Base-by-base conservation (phyloP, 495 filamentous ascomycete genomes). In the Talaromyces thailandensis region DNA sequence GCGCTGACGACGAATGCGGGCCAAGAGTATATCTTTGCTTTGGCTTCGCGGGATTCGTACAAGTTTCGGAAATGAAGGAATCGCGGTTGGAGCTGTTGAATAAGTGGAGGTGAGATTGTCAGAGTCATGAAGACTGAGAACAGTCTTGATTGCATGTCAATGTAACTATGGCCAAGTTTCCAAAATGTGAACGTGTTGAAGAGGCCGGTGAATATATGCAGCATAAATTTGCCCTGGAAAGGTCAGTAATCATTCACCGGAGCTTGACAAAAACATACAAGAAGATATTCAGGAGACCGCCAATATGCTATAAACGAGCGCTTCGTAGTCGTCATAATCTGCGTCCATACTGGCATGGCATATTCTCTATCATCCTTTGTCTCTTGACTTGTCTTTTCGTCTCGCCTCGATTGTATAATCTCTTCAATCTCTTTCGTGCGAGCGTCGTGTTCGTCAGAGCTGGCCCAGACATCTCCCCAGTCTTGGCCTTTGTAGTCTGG, bases 41-140 rank as follows among this genome's bases (percentile, higher is more conserved):
- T 81, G 11, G 73, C 70, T 57, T 83, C 81, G 18, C 80, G 78
- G 3, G 75, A 76, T 64, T 77, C 66, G 64, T 79, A 83, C 0
- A 82, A 65, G 6, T 72, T 69, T 12, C 80, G 73, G 63, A 78
- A 79, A 63, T 81, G 73, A 1, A 83, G 64, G 63, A 70, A 82
- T 26, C 68, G 71, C 6, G 79, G 80, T 64, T 83, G 80, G 2
- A 82, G 65, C 51, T 88, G 87, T 62, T 89, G 83, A 6, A 86
- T 84, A 0, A 90, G 70, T 0, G 82, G 81, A 0, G 82, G 83
- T 2, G 76, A 80, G 57, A 87, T 85, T 21, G 86, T 88, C 14
- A 88, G 76, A 11, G 83, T 82, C 84, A 91, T 86, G 71, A 92
- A 92, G 59, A 89, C 76, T 31, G 86, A 84, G 70, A 91, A 91